Percentiles rank a stretch among this genome's conserved stretches.
phyloP scores from a whole-genome alignment of 306 rosid genomes.

The Medicago lupulina region DNA sequence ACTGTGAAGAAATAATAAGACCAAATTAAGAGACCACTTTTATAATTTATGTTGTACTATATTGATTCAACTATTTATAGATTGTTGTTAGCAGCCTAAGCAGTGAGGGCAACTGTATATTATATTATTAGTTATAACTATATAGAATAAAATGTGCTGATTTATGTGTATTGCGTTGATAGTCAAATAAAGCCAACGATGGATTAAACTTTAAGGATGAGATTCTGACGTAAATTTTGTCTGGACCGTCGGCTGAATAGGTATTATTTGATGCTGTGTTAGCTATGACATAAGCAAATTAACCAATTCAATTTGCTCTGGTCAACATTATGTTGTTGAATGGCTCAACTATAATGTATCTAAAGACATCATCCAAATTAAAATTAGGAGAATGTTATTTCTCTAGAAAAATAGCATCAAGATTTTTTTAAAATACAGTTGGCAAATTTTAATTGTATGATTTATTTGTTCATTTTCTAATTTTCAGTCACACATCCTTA shows the following conservation, averaged over 20 bases:
- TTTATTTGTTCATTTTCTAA: too few relatives aligned
- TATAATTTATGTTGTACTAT: neutral
- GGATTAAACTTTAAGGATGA: neutral
- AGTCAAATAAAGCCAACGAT: constrained; percentile 4
- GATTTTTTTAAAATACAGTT: too few relatives aligned
- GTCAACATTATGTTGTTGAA: constrained; percentile 2
- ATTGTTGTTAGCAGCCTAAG: constrained; percentile 31
- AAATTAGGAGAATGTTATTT: too few relatives aligned
- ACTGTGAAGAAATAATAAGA: neutral
- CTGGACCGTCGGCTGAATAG: neutral
- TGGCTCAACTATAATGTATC: neutral
- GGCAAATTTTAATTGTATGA: too few relatives aligned
- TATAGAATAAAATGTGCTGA: neutral
- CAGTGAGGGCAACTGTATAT: neutral
- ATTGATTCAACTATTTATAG: constrained; percentile 45
- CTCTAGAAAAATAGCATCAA: too few relatives aligned
- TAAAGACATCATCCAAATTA: neutral
- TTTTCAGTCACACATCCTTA: too few relatives aligned
- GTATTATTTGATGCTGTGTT: neutral
- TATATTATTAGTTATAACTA: neutral
- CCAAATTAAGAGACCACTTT: neutral
- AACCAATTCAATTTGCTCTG: neutral
- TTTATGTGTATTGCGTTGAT: neutral
- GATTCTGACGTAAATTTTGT: neutral
- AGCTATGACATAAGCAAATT: neutral